Evolutionary conservation across 78 protist species (phyloP), one percentile per base, ranked within the genome.

Genomic region (Dictyostelium capitatum): DNA sequence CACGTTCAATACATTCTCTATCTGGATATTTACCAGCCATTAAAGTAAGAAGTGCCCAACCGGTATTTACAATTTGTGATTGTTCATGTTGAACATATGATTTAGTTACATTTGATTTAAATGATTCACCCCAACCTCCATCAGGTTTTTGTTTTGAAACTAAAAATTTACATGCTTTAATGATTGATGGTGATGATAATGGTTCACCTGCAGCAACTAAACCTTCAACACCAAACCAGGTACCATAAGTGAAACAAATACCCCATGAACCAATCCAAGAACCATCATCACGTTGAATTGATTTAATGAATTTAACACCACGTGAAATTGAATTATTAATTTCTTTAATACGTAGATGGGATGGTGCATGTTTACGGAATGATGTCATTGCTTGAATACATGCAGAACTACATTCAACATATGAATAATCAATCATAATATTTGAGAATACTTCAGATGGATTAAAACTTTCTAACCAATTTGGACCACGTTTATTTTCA

Each of bases 171-270:
- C 97, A 97, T 5, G 96, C 98, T 8, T 56, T 51, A 9, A 59
- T 47, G 6, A 96, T 23, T 19, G 20, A 6, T 23, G 90, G 90
- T 17, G 83, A 65, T n/a, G 17, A 46, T 11, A 80, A 41, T 57
- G 89, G 83, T 62, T 93, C 81, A 17, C 97, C 97, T 11, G 95
- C 82, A 2, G 95, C 95, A 14, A 80, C 89, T 12, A 95, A 82
- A 25, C 94, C 98, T 64, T 92, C 96, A 41, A 97, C 53, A 20
- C 97, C 99, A 73, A 97, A 97, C 98, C 98, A 97, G 2, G 98
- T 72, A 30, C 98, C 99, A 79, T 98, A 98, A 43, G 98, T 97
- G 96, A 98, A 98, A 90, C 99, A 98, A 69, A 97, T 83, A 50
- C 95, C 98, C 97, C 98, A 95, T 25, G 59, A 32, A 30, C 97